Evolutionary conservation across 2,329 filamentous ascomycete species (phyloP), one percentile per base, ranked within the genome.

Genomic region (Blumeriella jaapii): DNA sequence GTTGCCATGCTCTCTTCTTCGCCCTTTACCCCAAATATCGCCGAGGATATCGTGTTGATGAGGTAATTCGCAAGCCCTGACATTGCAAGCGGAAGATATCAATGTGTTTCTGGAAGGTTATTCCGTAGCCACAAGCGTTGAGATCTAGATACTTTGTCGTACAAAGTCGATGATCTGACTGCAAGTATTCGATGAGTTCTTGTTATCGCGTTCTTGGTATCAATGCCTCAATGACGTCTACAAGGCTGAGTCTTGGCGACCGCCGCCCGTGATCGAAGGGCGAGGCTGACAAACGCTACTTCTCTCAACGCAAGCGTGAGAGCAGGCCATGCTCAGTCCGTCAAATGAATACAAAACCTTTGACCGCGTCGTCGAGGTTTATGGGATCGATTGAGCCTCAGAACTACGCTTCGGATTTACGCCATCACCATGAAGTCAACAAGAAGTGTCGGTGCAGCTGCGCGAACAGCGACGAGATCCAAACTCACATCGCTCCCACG

Each of bases 361-460:
- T n/a, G n/a, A n/a, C n/a, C n/a, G n/a, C n/a, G n/a, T n/a, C n/a
- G n/a, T n/a, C n/a, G n/a, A n/a, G n/a, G n/a, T n/a, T n/a, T n/a
- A n/a, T n/a, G 2, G n/a, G 23, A 10, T 2, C 13, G 13, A 7
- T 34, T 14, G 14, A 28, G 15, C 26, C 26, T 27, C 29, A 24
- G 28, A 26, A 6, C 13, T 4, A 3, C n/a, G n/a, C 9, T 10
- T 13, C 13, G 3, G 7, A 12, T 11, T 8, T 12, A 6, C 12
- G 4, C 18, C 9, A 10, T 15, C 11, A 18, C 10, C 11, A 55
- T 55, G 53, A 52, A 45, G 15, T 40, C 47, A 4, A 41, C 44
- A 1, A 48, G 46, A 30, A 44, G 41, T 34, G 25, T 50, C 9
- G 39, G 41, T 16, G 36, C 46, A 12, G 39, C 42, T 18, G 42